phyloP scores from a whole-genome alignment of 768 basidiomycete species.

The Xanthoconium purpureum region DNA sequence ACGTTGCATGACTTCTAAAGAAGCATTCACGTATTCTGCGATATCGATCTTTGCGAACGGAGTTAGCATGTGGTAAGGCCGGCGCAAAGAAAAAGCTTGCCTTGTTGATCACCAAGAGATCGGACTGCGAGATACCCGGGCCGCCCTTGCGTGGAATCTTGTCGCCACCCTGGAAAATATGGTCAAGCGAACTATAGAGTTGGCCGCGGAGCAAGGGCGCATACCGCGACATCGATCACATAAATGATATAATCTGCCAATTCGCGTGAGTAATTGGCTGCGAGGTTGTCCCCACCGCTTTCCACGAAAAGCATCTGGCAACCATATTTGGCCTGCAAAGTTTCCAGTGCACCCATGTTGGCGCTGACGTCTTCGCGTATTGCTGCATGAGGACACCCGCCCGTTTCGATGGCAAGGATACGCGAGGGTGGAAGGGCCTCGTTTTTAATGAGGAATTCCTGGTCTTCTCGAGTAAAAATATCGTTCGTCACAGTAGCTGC shows the following conservation, averaged over 20 bases:
- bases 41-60: slow-evolving; percentile 73
- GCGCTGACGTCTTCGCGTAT: slow-evolving; percentile 98
- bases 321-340: slow-evolving; percentile 84
- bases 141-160: slow-evolving; percentile 99
- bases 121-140: slow-evolving; percentile 95
- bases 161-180: slow-evolving; percentile 75
- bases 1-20: slow-evolving; percentile 90
- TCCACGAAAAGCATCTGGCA: slow-evolving; percentile 94
- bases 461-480: slow-evolving; percentile 97
- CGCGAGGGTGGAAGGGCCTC: slow-evolving; percentile 79
- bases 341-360: slow-evolving; percentile 94
- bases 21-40: slow-evolving; percentile 88
- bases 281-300: slow-evolving; percentile 95
- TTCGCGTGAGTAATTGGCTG: slow-evolving; percentile 95
- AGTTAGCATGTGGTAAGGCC: not conserved
- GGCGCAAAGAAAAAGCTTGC: slow-evolving; percentile 34
- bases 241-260: slow-evolving; percentile 97
- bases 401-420: slow-evolving; percentile 96
- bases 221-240: slow-evolving; percentile 81
- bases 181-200: slow-evolving; percentile 1
- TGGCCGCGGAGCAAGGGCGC: slow-evolving; percentile 17
- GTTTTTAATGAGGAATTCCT: slow-evolving; percentile 94
- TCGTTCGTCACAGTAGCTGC: slow-evolving; percentile 97
- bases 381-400: slow-evolving; percentile 96
- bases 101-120: slow-evolving; percentile 94